Percentiles rank a stretch among this genome's conserved stretches.
Evolutionary conservation across 768 basidiomycete species (phyloP).

Genomic region (Xerocomus potaroensis): DNA sequence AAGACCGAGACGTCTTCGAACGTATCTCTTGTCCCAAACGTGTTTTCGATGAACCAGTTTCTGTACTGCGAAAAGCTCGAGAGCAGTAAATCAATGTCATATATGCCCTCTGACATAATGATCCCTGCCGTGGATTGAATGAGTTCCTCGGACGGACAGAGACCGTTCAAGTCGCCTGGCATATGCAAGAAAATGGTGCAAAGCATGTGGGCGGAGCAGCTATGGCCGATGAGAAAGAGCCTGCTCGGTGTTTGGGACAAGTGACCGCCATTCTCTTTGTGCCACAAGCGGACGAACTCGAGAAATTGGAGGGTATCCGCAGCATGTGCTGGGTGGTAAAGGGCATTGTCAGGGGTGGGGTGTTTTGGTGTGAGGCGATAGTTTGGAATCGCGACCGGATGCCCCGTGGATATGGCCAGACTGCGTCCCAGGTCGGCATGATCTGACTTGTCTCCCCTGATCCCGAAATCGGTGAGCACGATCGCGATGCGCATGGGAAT

Average conservation of each 20-base stretch:
- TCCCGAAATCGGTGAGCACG: constrained; percentile 3
- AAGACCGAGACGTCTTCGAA: constrained; percentile 49
- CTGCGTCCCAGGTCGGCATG: constrained; percentile 49
- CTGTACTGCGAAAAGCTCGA: constrained; percentile 62
- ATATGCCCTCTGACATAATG: constrained; percentile 72
- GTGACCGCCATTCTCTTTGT: constrained; percentile 9
- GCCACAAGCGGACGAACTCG: constrained; percentile 49
- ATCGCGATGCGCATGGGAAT: neutral
- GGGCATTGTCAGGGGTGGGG: constrained; percentile 32
- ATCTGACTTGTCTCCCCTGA: constrained; percentile 70
- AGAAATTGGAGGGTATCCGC: constrained; percentile 62
- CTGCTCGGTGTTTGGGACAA: constrained; percentile 35
- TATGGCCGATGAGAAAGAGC: constrained; percentile 70
- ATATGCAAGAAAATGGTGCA: constrained; percentile 60
- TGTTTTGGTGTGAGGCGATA: constrained; percentile 62
- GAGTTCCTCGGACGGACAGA: constrained; percentile 44
- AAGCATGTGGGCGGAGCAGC: constrained; percentile 80
- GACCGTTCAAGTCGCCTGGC: constrained; percentile 21
- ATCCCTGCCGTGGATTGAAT: constrained; percentile 48
- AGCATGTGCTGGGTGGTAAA: constrained; percentile 70
- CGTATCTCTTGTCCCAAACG: constrained; percentile 51
- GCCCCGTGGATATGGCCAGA: constrained; percentile 47
- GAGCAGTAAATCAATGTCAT: constrained; percentile 65
- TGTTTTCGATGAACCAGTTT: constrained; percentile 60
- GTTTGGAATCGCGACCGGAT: constrained; percentile 68